Conservation (phyloP, 495 filamentous ascomycete species). For the Sporormia fimetaria region DNA sequence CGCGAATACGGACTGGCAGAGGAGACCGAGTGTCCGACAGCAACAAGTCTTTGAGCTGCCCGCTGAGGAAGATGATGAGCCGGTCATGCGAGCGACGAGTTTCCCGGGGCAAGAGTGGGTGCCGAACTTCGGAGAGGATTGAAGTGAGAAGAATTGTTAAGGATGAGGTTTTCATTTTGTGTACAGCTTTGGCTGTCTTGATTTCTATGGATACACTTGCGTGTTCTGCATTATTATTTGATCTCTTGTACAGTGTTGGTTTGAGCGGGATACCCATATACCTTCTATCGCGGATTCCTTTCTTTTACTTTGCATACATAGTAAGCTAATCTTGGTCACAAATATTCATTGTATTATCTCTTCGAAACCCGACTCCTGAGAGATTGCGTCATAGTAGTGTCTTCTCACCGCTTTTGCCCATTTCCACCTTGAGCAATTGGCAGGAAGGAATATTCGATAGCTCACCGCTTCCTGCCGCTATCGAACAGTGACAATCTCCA, state of each 20-base stretch:
- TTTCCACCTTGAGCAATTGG: too few relatives aligned
- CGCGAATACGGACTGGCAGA: conserved; percentile 2
- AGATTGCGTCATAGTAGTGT: too few relatives aligned
- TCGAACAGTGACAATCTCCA: too few relatives aligned
- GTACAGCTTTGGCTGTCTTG: neutral
- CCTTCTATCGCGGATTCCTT: too few relatives aligned
- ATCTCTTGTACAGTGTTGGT: neutral
- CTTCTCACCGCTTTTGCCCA: too few relatives aligned
- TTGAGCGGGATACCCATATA: neutral
- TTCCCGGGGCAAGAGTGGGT: conserved; percentile 26
- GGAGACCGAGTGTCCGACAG: conserved; percentile 12
- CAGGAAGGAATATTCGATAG: too few relatives aligned
- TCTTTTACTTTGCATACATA: too few relatives aligned
- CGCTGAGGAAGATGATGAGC: conserved; percentile 25
- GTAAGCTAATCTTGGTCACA: too few relatives aligned
- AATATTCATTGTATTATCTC: too few relatives aligned
- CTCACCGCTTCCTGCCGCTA: too few relatives aligned
- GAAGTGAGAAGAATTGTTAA: neutral
- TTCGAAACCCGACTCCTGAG: too few relatives aligned
- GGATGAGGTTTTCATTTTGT: neutral
- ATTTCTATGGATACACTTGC: neutral
- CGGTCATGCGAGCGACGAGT: conserved; percentile 20
- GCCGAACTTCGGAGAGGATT: conserved; percentile 12
- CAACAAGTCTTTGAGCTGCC: conserved; percentile 19
- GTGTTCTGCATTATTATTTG: neutral